Conservation (phyloP, 306 rosid species). For the Fragaria ananassa region DNA sequence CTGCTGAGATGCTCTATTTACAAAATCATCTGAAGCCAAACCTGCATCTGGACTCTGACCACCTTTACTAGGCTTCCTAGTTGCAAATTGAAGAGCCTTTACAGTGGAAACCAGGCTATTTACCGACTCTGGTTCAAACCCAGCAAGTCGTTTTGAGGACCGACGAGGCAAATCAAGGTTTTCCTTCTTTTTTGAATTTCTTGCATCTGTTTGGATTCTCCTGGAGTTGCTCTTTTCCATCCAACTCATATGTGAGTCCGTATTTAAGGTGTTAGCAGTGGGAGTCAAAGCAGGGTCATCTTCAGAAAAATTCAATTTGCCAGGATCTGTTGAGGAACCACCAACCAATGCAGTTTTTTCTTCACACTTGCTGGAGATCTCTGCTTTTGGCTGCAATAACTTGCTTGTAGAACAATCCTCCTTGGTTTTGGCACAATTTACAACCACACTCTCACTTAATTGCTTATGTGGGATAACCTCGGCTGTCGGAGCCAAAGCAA, state of each 20-base stretch:
- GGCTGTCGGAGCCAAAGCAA: slow-evolving; percentile 22
- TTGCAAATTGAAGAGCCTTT: slow-evolving; percentile 37
- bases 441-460: slow-evolving; percentile 31
- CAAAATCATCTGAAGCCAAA: slow-evolving; percentile 22
- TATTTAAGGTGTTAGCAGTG: slow-evolving; percentile 30
- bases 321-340: slow-evolving; percentile 10
- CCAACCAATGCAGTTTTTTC: slow-evolving; percentile 5
- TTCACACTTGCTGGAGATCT: slow-evolving; percentile 13
- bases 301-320: slow-evolving; percentile 20
- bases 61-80: slow-evolving; percentile 35
- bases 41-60: slow-evolving; percentile 29
- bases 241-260: slow-evolving; percentile 18
- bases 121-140: slow-evolving; percentile 46
- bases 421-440: slow-evolving; percentile 30
- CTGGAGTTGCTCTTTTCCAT: slow-evolving; percentile 18
- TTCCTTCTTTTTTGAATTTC: slow-evolving; percentile 38
- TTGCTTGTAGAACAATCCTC: slow-evolving; percentile 28
- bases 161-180: slow-evolving; percentile 44
- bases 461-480: slow-evolving; percentile 33
- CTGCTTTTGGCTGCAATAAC: slow-evolving; percentile 23
- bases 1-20: slow-evolving; percentile 28
- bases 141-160: slow-evolving; percentile 73
- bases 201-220: slow-evolving; percentile 17
- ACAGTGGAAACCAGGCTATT: slow-evolving; percentile 32
- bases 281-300: slow-evolving; percentile 23